Conservation (phyloP, 2,329 filamentous ascomycete species). For the Sporothrix protearum region DNA sequence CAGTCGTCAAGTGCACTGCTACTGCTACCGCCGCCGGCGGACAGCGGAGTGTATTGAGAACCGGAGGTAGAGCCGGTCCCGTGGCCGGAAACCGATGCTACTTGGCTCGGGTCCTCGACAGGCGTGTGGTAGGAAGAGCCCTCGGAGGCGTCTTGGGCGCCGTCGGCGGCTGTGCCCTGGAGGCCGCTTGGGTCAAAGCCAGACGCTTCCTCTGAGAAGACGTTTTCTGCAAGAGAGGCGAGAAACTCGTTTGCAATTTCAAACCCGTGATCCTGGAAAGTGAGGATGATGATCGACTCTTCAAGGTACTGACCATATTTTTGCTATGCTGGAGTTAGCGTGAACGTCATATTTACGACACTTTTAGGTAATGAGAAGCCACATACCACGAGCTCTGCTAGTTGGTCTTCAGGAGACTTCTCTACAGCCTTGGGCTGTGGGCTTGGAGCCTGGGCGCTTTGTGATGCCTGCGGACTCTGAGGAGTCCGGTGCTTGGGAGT, state of each 20-base stretch:
- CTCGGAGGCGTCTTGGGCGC: neutral
- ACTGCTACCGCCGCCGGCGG: slow-evolving; percentile 8
- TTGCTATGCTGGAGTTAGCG: slow-evolving; percentile 44
- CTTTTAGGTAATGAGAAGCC: neutral
- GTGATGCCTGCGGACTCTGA: neutral
- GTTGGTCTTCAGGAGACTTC: neutral
- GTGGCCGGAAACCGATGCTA: slow-evolving; percentile 1
- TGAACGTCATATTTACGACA: neutral
- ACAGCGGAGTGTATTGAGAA: slow-evolving; percentile 21
- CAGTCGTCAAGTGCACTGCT: slow-evolving; percentile 30
- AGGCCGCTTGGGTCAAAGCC: slow-evolving; percentile 77
- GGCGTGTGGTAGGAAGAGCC: neutral
- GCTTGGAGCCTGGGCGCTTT: neutral
- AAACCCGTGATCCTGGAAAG: slow-evolving; percentile 67
- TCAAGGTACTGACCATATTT: slow-evolving; percentile 74
- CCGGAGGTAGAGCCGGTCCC: neutral
- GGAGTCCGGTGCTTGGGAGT: neutral
- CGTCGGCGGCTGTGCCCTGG: neutral
- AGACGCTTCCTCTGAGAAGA: slow-evolving; percentile 63
- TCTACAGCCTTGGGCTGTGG: neutral
- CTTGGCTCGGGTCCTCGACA: slow-evolving; percentile 19
- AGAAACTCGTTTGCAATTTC: slow-evolving; percentile 57
- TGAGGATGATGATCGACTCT: slow-evolving; percentile 70
- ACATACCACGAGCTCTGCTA: slow-evolving; percentile 17
- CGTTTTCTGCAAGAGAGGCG: slow-evolving; percentile 61